Base-by-base conservation (phyloP, 257 asterid genomes). In the Cynanchum wilfordii region DNA sequence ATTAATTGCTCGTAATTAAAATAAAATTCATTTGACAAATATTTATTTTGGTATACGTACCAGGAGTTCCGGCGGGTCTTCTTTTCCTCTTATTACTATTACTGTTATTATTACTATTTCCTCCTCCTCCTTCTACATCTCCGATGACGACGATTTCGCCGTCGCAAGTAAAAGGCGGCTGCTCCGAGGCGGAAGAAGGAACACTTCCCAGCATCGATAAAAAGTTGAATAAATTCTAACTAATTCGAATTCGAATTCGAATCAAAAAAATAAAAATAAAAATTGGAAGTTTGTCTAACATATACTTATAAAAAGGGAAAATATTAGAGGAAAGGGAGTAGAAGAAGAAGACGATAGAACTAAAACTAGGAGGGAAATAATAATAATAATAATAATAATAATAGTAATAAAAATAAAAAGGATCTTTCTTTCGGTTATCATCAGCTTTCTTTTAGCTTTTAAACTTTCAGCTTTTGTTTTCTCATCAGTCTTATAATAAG, bases 41-140 rank as follows among this genome's bases (percentile, higher is more conserved):
- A 67, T 33, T 47, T 13, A 20, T 56, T 52, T 33, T 33, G 4
- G 38, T 33, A 33, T n/a, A 33, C 16, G 22, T 80, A 89, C 97
- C 97, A 77, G 97, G 97, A 29, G 97, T 92, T 27, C 97, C 97
- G 38, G 97, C 97, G 17, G 97, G 97, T 22, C 96, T 79, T 38
- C 97, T 68, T 77, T 85, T 84, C 66, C 95, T 58, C 75, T 85
- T 82, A 55, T 81, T 78, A 52, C 30, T 54, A 78, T 42, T 42
- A 0, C 8, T 7, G 1, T 0, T 78, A 52, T 38, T 54, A 78
- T 42, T 42, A 7, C 8, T 7, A 7, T 1, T 10, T 5, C 47
- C 47, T 42, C 47, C 47, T 40, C 45, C 45, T 38, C 42, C 42
- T 40, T 7, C 45, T 42, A 2, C 47, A 7, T 1, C 47, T 42